Evolutionary conservation across 805 yeast species (phyloP).

Genomic region (Sporopachydermia lactativora): DNA sequence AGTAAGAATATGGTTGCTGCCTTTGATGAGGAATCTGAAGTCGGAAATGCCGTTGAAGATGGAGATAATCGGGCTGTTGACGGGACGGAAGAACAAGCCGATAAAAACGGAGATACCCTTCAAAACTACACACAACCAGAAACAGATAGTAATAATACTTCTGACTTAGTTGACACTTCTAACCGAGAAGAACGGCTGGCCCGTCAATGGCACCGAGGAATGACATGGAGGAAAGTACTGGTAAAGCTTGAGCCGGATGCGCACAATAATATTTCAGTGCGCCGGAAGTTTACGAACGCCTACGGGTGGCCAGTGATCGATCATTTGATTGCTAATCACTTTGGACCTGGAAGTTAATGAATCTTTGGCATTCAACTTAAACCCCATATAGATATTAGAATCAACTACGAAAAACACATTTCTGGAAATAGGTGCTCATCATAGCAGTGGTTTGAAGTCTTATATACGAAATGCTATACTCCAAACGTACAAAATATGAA

Average conservation of each 20-base stretch:
- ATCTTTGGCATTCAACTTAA: too few species aligned
- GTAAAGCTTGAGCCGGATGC: slow-evolving; percentile 86
- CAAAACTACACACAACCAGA: too few species aligned
- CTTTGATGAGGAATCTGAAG: too few species aligned
- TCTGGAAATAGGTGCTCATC: too few species aligned
- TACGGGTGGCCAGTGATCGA: slow-evolving; percentile 93
- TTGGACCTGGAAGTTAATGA: too few species aligned
- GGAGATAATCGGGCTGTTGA: slow-evolving; percentile 2
- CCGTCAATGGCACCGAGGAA: slow-evolving; percentile 67
- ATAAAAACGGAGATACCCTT: not conserved
- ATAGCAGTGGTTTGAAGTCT: too few species aligned
- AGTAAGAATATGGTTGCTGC: slow-evolving; percentile 3
- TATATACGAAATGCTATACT: too few species aligned
- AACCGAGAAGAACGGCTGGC: slow-evolving; percentile 70
- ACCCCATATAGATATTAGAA: too few species aligned
- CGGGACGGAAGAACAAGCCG: slow-evolving; percentile 5
- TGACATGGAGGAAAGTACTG: slow-evolving; percentile 85
- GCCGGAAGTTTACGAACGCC: slow-evolving; percentile 82
- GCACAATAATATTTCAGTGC: slow-evolving; percentile 81
- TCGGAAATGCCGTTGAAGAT: slow-evolving; percentile 2
- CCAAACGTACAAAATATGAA: too few species aligned
- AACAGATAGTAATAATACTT: slow-evolving; percentile 1
- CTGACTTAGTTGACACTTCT: slow-evolving; percentile 19
- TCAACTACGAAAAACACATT: too few species aligned
- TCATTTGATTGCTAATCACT: slow-evolving; percentile 59